Conservation (phyloP, 2,329 filamentous ascomycete species). For the Clarireedia monteithiana region DNA sequence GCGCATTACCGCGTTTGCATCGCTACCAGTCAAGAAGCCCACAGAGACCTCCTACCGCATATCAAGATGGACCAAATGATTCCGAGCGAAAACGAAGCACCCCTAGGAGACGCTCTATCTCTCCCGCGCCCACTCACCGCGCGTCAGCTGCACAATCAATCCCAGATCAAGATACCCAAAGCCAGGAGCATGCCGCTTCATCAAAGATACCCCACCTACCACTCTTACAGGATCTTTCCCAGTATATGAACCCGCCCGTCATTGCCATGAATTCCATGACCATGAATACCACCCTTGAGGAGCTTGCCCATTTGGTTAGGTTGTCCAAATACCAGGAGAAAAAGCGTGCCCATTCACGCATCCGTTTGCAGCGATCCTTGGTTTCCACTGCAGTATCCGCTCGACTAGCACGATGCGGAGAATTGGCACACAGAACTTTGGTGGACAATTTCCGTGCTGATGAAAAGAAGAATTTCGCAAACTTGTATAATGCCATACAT, state of each 20-base stretch:
- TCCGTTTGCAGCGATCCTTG: conserved; percentile 66
- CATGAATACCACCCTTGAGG: conserved; percentile 63
- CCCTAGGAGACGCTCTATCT: conserved; percentile 15
- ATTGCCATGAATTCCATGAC: conserved; percentile 43
- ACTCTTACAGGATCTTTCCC: conserved; percentile 57
- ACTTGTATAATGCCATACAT: conserved; percentile 68
- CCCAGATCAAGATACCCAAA: conserved; percentile 11
- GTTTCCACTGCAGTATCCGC: conserved; percentile 69
- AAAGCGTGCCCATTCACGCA: conserved; percentile 64
- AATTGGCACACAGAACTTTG: conserved; percentile 66
- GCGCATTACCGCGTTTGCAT: conserved; percentile 39
- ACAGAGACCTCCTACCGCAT: conserved; percentile 38
- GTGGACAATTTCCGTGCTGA: conserved; percentile 72
- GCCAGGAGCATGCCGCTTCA: conserved; percentile 15
- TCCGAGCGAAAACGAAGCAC: conserved; percentile 36
- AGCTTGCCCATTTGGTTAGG: conserved; percentile 70
- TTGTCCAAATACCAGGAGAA: conserved; percentile 76
- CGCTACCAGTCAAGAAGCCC: conserved; percentile 49
- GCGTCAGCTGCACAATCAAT: conserved; percentile 21
- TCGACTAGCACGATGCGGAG: conserved; percentile 65
- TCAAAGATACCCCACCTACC: conserved; percentile 30
- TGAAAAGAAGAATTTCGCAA: conserved; percentile 70
- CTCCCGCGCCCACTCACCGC: conserved; percentile 21
- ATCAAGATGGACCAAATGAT: conserved; percentile 36
- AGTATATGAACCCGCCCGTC: conserved; percentile 56